Evolutionary conservation across 139 green algal species (phyloP), one percentile per base, ranked within the genome.

Genomic region (Choricystis sp.): DNA sequence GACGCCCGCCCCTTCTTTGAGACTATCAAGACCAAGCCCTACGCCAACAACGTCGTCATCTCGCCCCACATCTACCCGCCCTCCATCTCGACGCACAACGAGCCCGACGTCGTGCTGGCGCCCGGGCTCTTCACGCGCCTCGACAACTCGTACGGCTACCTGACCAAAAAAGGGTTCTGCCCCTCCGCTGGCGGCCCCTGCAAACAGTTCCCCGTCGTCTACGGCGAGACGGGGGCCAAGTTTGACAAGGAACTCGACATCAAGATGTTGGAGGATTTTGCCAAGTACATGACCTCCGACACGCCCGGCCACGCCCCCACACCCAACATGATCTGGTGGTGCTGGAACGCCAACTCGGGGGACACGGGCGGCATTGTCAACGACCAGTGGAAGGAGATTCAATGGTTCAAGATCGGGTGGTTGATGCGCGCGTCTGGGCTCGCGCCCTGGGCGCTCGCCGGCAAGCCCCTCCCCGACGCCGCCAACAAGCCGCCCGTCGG

Each of bases 1-100:
- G 73, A 83, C 62, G 64, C 77, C 59, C 75, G 62, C 30, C 70
- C 67, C 31, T 83, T 83, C 64, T 80, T 83, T 40, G 26, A 64
- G 19, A 29, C 57, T 3, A 59, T 79, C 20, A 26, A 73, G 28
- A 31, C 4, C n/a, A 74, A 77, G 62, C 66, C 66, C 22, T 80
- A 80, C 66, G 49, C 62, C 29, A 70, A 68, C 31, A 28, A 65
- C n/a, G 66, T 72, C 49, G 63, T 73, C 29, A 66, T 77, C 40
- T 64, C 48, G 28, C 72, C 72, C 23, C 67, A 73, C 63, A 29
- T 77, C 19, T 80, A 73, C 55, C 29, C 21, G 16, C 48, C 40
- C n/a, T 26, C 40, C 9, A 52, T 29, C n/a, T 67, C 59, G 20
- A 27, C 64, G 19, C 40, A 52, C 40, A 9, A 16, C 40, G 40